phyloP scores from a whole-genome alignment of 2,329 filamentous ascomycete species.

The Colletotrichum cereale region DNA sequence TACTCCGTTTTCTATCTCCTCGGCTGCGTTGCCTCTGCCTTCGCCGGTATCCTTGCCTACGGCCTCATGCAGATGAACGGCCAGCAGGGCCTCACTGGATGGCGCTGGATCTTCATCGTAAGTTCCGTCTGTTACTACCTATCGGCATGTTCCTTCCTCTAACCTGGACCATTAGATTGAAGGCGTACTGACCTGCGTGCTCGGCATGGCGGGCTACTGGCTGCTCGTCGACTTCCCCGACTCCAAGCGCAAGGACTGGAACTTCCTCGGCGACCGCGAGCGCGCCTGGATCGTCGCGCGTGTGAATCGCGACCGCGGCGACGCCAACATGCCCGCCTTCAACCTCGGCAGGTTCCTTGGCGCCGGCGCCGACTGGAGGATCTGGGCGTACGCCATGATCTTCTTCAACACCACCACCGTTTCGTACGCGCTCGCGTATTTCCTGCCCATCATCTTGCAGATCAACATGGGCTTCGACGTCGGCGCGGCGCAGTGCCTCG shows the following conservation, averaged over 20 bases:
- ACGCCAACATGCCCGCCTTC: conserved; percentile 67
- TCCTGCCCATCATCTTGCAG: conserved; percentile 80
- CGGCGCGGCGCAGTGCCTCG: conserved; percentile 74
- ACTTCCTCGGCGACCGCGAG: conserved; percentile 66
- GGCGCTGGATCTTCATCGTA: conserved; percentile 76
- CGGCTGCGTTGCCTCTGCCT: conserved; percentile 74
- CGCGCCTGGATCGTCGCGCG: conserved; percentile 64
- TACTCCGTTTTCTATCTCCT: conserved; percentile 79
- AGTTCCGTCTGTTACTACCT: background rate
- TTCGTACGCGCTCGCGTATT: conserved; percentile 82
- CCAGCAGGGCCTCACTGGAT: conserved; percentile 65
- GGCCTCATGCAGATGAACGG: conserved; percentile 76
- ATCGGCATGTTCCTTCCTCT: no score
- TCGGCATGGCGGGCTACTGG: conserved; percentile 66
- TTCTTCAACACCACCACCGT: conserved; percentile 78
- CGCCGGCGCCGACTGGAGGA: conserved; percentile 64
- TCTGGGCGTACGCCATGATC: conserved; percentile 73
- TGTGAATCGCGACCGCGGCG: conserved; percentile 69
- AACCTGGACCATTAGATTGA: conserved; percentile 45
- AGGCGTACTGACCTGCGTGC: conserved; percentile 65
- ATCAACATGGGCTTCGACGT: conserved; percentile 73
- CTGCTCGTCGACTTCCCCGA: conserved; percentile 75
- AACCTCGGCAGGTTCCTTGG: conserved; percentile 60
- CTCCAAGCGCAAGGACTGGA: conserved; percentile 62
- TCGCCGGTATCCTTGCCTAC: conserved; percentile 77